Evolutionary conservation across 805 yeast species (phyloP), one percentile per base, ranked within the genome.

Genomic region (Ogataea trehaloabstinens): DNA sequence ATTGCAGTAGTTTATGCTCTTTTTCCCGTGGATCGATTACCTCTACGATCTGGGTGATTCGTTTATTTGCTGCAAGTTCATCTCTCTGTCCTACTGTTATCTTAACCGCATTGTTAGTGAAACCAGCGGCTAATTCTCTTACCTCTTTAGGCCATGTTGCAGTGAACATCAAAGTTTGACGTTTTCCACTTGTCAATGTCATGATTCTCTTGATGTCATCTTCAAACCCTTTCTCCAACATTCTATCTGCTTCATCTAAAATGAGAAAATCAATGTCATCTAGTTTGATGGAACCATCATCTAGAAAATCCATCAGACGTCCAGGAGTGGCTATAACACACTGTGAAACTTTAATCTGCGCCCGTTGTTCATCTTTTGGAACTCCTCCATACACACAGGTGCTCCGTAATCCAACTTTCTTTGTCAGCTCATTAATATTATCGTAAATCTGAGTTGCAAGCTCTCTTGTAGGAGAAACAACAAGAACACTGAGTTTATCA

Each of bases 61-160:
- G 78, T 65, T 89, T 89, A 70, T 93, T 93, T 34, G 99, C 99
- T 41, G 87, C 71, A 41, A 93, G 75, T 66, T 91, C 98, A 59
- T 91, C 97, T 49, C 95, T 78, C 63, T 93, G 85, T 55, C 99
- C 99, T 58, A 93, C 85, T 30, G 93, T 81, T 29, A 93, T 85
- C 63, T 86, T 89, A 34, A 88, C 87, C n/a, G 97, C 95, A 20
- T 62, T 49, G 17, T 74, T 77, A 95, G 93, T 85, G 65, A 84
- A 93, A 5, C 84, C 76, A 15, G 80, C 59, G 6, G 99, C 99
- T 46, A 93, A 73, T 48, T 88, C 95, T 58, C 98, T 82, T 24
- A 93, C 98, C 67, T 91, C 95, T 54, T 85, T 86, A n/a, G 99
- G 99, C 99, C 99, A 93, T 1, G 99, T 93, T n/a, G 99, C 99